A percentile compares a stretch with the other conserved stretches of the same genome.
These are phyloP conservation scores for Naganishia vishniacii DNA, from an alignment of 768 basidiomycete species.

Conservation along the genomic window DNA sequence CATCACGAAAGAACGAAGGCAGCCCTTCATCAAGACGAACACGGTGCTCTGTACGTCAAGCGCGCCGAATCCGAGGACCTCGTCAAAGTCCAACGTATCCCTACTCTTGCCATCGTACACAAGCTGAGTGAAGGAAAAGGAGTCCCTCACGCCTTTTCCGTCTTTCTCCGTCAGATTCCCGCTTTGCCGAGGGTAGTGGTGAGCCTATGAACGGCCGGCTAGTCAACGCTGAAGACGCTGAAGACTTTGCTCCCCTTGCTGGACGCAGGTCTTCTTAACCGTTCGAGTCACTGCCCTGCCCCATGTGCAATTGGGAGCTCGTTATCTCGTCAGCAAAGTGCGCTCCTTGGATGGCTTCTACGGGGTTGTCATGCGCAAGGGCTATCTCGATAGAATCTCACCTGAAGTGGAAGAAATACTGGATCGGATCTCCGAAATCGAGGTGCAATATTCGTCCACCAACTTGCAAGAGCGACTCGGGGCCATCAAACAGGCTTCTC, in stretches of 20 bases:
- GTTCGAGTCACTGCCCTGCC: slow-evolving; percentile 56
- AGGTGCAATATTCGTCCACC: slow-evolving; percentile 49
- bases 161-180: slow-evolving; percentile 64
- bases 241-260: too few relatives aligned
- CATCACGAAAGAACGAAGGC: neutral
- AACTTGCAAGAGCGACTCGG: slow-evolving; percentile 46
- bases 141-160: slow-evolving; percentile 63
- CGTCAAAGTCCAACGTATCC: slow-evolving; percentile 51
- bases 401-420: slow-evolving; percentile 52
- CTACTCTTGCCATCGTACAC: slow-evolving; percentile 59
- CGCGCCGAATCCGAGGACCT: slow-evolving; percentile 22
- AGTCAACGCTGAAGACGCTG: too few relatives aligned
- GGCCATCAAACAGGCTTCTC: slow-evolving; percentile 52
- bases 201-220: slow-evolving; percentile 47
- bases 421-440: slow-evolving; percentile 55
- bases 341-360: slow-evolving; percentile 52
- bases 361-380: slow-evolving; percentile 46
- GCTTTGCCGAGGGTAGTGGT: slow-evolving; percentile 64
- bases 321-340: slow-evolving; percentile 60
- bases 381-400: slow-evolving; percentile 57
- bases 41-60: neutral
- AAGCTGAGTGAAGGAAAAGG: slow-evolving; percentile 57
- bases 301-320: slow-evolving; percentile 53
- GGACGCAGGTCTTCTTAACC: slow-evolving; percentile 65
- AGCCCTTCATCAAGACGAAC: slow-evolving; percentile 11